These are phyloP conservation scores for Escovopsis sp. DNA, from an alignment of 2,329 filamentous ascomycete genomes.

Conservation along the genomic window DNA sequence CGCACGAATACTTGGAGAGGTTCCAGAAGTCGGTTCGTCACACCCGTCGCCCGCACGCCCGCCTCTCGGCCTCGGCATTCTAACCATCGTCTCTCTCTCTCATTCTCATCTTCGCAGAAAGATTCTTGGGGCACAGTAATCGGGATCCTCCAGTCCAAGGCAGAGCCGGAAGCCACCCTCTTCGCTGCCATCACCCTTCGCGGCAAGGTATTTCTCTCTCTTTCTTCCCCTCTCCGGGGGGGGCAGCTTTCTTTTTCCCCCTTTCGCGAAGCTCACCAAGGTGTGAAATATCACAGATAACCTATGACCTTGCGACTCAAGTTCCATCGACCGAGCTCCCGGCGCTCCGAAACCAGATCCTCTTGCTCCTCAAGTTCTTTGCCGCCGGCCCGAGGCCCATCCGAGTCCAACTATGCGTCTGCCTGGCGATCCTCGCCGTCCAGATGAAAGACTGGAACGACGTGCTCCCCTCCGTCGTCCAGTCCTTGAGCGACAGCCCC, in stretches of 20 bases:
- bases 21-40: slow-evolving; percentile 88
- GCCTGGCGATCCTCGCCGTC: slow-evolving; percentile 84
- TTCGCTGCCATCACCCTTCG: slow-evolving; percentile 96
- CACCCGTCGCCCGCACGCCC: background rate
- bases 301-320: slow-evolving; percentile 81
- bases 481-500: slow-evolving; percentile 59
- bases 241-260: background rate
- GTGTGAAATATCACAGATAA: slow-evolving; percentile 48
- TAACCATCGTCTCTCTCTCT: slow-evolving; percentile 3
- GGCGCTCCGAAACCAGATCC: slow-evolving; percentile 68
- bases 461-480: slow-evolving; percentile 69
- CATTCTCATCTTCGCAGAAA: slow-evolving; percentile 37
- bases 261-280: background rate
- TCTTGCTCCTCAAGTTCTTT: slow-evolving; percentile 68
- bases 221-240: background rate
- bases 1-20: slow-evolving; percentile 78
- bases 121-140: slow-evolving; percentile 87
- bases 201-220: slow-evolving; percentile 62
- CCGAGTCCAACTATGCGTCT: slow-evolving; percentile 85
- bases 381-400: slow-evolving; percentile 71
- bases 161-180: slow-evolving; percentile 72
- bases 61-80: background rate
- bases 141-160: slow-evolving; percentile 67
- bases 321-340: slow-evolving; percentile 61
- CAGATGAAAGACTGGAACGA: slow-evolving; percentile 96